These are phyloP conservation scores for Vitis rotundifolia DNA, from an alignment of 164 flowering plant species.

Conservation along the genomic window DNA sequence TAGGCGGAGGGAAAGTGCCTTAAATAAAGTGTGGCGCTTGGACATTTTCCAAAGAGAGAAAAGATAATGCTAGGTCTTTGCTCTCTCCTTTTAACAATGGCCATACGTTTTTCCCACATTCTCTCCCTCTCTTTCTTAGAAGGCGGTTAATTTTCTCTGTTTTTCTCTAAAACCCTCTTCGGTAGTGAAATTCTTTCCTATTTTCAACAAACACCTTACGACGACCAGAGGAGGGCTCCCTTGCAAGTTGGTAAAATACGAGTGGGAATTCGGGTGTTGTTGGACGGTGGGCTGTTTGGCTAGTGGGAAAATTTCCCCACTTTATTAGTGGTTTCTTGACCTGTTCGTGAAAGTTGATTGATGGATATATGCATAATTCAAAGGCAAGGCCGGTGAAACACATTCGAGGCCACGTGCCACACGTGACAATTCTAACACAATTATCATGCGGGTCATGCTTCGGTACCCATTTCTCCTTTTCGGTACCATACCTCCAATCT, in stretches of 20 bases:
- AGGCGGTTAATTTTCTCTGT: not conserved
- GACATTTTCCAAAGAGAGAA: not conserved
- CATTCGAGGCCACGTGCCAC: not conserved
- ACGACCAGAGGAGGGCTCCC: not conserved
- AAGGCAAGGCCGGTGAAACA: not conserved
- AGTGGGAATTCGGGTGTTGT: not conserved
- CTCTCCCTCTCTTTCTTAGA: not conserved
- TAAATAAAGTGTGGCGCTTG: too few relatives aligned
- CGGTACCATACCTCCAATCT: too few relatives aligned
- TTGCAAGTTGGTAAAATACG: not conserved
- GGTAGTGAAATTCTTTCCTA: too few relatives aligned
- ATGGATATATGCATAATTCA: not conserved
- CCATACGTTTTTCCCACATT: not conserved
- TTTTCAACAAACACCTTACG: too few relatives aligned
- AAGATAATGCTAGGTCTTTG: not conserved
- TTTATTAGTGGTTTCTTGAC: not conserved
- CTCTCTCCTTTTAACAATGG: not conserved
- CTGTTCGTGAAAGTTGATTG: not conserved
- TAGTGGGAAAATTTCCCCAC: not conserved
- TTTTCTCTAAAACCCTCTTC: not conserved
- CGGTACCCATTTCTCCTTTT: too few relatives aligned
- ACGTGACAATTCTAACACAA: not conserved
- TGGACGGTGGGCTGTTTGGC: not conserved
- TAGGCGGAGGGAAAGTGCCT: too few relatives aligned
- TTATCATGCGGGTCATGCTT: too few relatives aligned